Percentiles rank a stretch among this genome's conserved stretches.
Conservation (phyloP, 2,329 filamentous ascomycete species). For the Colletotrichum brevisporum region DNA sequence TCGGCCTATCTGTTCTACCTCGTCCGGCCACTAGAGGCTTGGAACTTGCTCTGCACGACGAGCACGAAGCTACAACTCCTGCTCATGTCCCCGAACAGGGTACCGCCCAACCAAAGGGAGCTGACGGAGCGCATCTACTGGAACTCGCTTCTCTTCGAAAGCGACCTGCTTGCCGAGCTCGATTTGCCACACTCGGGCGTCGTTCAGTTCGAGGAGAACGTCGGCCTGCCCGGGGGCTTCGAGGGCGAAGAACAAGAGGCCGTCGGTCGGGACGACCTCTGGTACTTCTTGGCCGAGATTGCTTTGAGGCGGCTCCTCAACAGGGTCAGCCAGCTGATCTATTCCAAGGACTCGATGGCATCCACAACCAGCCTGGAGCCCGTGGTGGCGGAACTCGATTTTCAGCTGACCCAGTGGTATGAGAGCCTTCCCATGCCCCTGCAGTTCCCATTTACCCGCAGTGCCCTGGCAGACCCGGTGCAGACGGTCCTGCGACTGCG, state of each 20-base stretch:
- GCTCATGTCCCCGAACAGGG: slow-evolving; percentile 79
- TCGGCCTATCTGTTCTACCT: slow-evolving; percentile 88
- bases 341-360: slow-evolving; percentile 79
- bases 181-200: slow-evolving; percentile 88
- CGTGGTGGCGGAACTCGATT: slow-evolving; percentile 84
- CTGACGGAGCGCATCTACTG: slow-evolving; percentile 85
- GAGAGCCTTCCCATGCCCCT: slow-evolving; percentile 81
- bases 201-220: slow-evolving; percentile 84
- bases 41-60: slow-evolving; percentile 83
- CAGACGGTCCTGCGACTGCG: slow-evolving; percentile 84
- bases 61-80: slow-evolving; percentile 87
- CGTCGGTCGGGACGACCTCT: slow-evolving; percentile 81
- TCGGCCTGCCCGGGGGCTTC: slow-evolving; percentile 83
- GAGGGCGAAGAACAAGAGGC: slow-evolving; percentile 76
- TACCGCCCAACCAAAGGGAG: slow-evolving; percentile 79
- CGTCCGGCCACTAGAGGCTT: slow-evolving; percentile 85
- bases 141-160: slow-evolving; percentile 87
- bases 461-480: slow-evolving; percentile 78
- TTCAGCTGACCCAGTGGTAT: slow-evolving; percentile 88
- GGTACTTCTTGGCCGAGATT: slow-evolving; percentile 90
- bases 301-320: slow-evolving; percentile 83
- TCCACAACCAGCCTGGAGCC: slow-evolving; percentile 82
- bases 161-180: slow-evolving; percentile 82
- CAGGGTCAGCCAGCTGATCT: slow-evolving; percentile 83
- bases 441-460: slow-evolving; percentile 81